Base-by-base conservation (phyloP, 257 asterid genomes). In the Buddleja alternifolia region DNA sequence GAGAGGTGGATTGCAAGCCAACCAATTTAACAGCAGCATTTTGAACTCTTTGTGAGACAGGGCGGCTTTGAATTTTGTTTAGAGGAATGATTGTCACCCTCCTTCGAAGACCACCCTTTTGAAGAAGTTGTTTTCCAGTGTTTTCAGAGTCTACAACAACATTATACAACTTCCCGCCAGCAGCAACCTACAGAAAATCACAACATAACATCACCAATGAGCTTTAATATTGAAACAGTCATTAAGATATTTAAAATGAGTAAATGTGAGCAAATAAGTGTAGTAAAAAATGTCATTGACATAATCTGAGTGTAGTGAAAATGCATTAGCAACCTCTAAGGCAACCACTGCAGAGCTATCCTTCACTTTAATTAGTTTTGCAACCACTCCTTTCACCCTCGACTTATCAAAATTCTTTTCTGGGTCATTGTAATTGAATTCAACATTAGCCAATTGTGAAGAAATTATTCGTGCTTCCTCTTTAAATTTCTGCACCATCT, bases 381-480 rank as follows among this genome's bases (percentile, higher is more conserved):
- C 99, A 72, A 94, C 97, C 73, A 94, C 96, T 7, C 99, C 99
- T 83, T 94, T 94, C 77, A 94, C 99, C 76, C 79, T 84, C 53
- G 97, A 82, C 81, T 81, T 86, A 73, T 94, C 95, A 73, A 94
- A 94, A 74, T 87, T 87, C 79, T 69, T 85, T 48, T 80, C 86
- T 3, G 97, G 99, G 63, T 91, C 89, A 45, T 65, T 84, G 81
- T 87, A 94, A 70, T 73, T 74, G 81, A 94, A 91, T 45, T 87
- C 93, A 42, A 91, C 90, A 76, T 83, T 86, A 66, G 84, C 86
- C 78, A 91, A 72, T 63, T 86, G 86, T 42, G 97, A 87, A 71
- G 97, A 89, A 52, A 89, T 69, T 73, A 82, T 77, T 3, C 88
- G 92, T 46, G 83, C 84, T 69, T 87, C 94, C 73, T 89, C 95